A percentile compares a stretch with the other conserved stretches of the same genome.
Evolutionary conservation across 257 asterid species (phyloP).

Genomic region (Jaltomata sinuosa): DNA sequence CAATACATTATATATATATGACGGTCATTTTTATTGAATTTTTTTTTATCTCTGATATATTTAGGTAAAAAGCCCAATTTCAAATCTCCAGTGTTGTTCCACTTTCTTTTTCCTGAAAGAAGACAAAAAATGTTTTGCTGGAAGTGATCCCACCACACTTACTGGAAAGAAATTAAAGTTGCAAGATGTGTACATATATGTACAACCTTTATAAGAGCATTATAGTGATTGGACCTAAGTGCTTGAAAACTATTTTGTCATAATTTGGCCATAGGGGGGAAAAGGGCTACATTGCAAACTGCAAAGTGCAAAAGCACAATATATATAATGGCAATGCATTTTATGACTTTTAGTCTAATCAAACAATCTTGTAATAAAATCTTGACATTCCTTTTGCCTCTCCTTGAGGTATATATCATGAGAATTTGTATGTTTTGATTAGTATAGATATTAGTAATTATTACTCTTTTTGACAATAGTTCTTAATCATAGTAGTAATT

Average conservation of each 20-base stretch:
- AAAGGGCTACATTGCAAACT: not conserved
- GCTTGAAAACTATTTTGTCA: constrained; percentile 18
- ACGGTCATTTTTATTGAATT: no score
- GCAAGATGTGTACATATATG: not conserved
- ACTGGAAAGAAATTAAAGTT: not conserved
- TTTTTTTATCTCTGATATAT: no score
- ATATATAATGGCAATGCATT: not conserved
- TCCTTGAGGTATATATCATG: not conserved
- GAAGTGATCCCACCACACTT: constrained; percentile 1
- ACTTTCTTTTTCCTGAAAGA: not conserved
- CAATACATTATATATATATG: no score
- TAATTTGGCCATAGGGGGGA: not conserved
- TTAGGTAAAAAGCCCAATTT: no score
- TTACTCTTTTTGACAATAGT: constrained; percentile 1
- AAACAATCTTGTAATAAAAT: not conserved
- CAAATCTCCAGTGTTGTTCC: no score
- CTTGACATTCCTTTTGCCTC: constrained; percentile 10
- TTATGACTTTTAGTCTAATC: not conserved
- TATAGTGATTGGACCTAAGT: constrained; percentile 18
- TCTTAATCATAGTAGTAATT: not conserved
- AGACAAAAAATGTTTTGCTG: constrained; percentile 4
- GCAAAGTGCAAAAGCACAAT: not conserved
- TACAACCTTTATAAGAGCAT: constrained; percentile 1
- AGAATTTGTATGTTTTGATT: not conserved
- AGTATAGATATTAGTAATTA: not conserved